Evolutionary conservation across 305 asterid species (phyloP), one percentile per base, ranked within the genome.

Genomic region (Coffea humblotiana): DNA sequence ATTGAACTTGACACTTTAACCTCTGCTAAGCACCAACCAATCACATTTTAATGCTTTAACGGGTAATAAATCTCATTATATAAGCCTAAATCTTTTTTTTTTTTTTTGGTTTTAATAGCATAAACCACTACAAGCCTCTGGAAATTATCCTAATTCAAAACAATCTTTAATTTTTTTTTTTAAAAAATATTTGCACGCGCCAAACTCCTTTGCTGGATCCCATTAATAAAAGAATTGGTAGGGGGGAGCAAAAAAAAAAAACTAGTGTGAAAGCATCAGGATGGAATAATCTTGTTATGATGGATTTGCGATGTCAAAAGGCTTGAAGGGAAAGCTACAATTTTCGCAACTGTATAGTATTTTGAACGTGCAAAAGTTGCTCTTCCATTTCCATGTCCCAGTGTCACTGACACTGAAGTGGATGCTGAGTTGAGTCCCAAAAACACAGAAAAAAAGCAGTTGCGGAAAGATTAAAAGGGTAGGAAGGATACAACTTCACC

Each of bases 381-480:
- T 40, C 25, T 66, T 68, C 51, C 67, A 51, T 69, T 66, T 68
- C 51, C 67, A 51, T 37, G 8, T 52, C 37, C 66, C 49, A 67
- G 23, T 32, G 43, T 67, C 40, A 51, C 32, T 32, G 32, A 32
- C 32, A 32, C 32, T 32, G 75, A 37, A 32, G 49, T 77, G 80
- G 64, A 66, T 47, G 63, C 74, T 52, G 80, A 69, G 58, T 78
- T 27, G 54, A 78, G 75, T 69, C 43, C 75, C 25, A 13, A 51
- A 69, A 15, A 37, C 7, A 40, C 0, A 40, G 4, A 15, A 64
- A 7, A 65, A 37, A 37, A 2, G 65, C 81, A 52, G 14, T 8
- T 56, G 76, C 16, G 61, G 65, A 71, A 8, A 18, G 64, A 51
- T 35, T 71, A 54, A 32, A 40, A 64, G 48, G 8, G 14, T 4